phyloP scores from a whole-genome alignment of 352 stramenopile genomes.

The Phytophthora citricola region DNA sequence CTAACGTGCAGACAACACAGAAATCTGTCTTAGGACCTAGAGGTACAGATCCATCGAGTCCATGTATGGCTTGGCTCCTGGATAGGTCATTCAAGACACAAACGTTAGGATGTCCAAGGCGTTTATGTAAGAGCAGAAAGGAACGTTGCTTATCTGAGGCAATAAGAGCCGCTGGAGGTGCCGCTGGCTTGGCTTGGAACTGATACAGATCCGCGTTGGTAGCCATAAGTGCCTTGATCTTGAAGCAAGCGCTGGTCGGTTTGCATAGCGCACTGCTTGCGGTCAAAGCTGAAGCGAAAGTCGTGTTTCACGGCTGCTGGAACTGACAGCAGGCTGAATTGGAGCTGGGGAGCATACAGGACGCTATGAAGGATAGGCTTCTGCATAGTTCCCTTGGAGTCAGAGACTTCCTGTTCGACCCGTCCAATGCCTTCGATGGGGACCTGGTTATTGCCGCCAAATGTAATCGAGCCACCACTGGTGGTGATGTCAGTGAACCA shows the following conservation, averaged over 20 bases:
- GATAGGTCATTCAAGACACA: neutral
- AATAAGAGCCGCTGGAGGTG: conserved; percentile 2
- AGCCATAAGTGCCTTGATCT: conserved; percentile 1
- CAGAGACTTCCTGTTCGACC: conserved; percentile 1
- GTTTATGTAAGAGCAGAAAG: neutral
- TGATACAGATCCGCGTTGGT: conserved; percentile 12
- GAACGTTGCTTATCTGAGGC: conserved; percentile 11
- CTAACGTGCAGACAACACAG: too few species aligned
- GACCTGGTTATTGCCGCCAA: conserved; percentile 14
- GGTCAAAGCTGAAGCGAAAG: too few species aligned
- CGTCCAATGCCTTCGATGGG: conserved; percentile 1
- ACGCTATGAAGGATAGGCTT: neutral
- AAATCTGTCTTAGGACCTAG: too few species aligned
- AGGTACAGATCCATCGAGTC: neutral
- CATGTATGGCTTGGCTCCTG: neutral
- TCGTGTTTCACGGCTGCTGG: too few species aligned
- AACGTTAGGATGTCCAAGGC: neutral
- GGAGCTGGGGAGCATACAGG: too few species aligned
- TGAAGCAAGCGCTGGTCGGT: conserved; percentile 17
- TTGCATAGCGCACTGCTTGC: conserved; percentile 1
- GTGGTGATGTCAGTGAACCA: conserved; percentile 14
- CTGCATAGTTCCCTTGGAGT: conserved; percentile 23
- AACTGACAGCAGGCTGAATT: neutral
- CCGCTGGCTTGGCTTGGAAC: conserved; percentile 10
- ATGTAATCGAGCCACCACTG: conserved; percentile 17